Percentiles rank a stretch among this genome's conserved stretches.
These are phyloP conservation scores for Paramecium bursaria DNA, from an alignment of 73 alveolate species.

Conservation along the genomic window DNA sequence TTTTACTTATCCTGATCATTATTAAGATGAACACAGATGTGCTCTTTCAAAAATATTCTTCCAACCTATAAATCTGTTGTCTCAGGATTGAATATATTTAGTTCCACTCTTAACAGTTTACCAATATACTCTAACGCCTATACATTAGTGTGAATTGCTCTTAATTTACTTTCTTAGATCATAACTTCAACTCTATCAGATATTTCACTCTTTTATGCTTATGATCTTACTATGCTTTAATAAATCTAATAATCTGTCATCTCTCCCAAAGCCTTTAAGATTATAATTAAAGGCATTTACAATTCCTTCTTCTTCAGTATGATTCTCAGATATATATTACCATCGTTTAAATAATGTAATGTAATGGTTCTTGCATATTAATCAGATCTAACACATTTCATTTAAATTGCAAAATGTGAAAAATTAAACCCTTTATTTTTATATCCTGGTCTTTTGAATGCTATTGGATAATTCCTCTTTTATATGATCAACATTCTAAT, in stretches of 20 bases:
- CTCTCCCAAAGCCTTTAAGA: constrained; percentile 89
- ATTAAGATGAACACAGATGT: constrained; percentile 90
- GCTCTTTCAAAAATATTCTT: constrained; percentile 84
- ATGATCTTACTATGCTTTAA: constrained; percentile 87
- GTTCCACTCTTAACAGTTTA: constrained; percentile 84
- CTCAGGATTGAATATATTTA: constrained; percentile 83
- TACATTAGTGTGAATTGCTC: constrained; percentile 82
- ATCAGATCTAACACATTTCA: constrained; percentile 99
- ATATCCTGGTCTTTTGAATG: constrained; percentile 91
- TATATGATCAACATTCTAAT: constrained; percentile 97
- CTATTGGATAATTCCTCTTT: constrained; percentile 98
- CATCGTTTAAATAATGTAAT: constrained; percentile 96
- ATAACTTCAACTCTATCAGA: constrained; percentile 98
- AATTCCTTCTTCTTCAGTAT: constrained; percentile 94
- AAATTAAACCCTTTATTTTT: constrained; percentile 91
- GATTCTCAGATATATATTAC: constrained; percentile 92
- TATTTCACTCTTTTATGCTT: constrained; percentile 86
- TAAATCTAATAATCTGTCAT: constrained; percentile 92
- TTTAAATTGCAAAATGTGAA: constrained; percentile 93
- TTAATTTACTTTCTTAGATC: constrained; percentile 87
- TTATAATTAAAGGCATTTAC: constrained; percentile 93
- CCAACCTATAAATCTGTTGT: constrained; percentile 96
- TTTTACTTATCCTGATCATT: constrained; percentile 89
- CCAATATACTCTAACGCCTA: constrained; percentile 94
- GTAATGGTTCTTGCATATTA: constrained; percentile 93